Evolutionary conservation across 2,329 filamentous ascomycete genomes (phyloP), one percentile per base, ranked within the genome.

Genomic region (Verticillium zaregamsianum): DNA sequence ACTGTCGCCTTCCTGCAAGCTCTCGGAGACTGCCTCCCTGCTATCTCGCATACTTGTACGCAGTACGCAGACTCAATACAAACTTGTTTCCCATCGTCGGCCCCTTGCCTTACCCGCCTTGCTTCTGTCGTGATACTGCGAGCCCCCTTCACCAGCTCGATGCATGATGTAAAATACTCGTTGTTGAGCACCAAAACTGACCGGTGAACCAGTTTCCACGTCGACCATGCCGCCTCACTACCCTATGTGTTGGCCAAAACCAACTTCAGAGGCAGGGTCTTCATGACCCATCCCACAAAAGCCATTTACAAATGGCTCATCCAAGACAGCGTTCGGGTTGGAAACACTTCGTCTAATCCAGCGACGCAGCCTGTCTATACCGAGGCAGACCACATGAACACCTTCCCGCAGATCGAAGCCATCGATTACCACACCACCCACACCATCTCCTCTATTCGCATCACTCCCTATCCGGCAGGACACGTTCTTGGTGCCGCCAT

Each of bases 261-360:
- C 40, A 97, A 97, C 76, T 99, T 99, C 81, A 90, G 91, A 67
- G 95, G 95, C 57, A 88, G 93, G 25, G 94, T 98, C 64, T 98
- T 97, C 80, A 99, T 98, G 94, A 99, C 95, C 59, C 95, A 99
- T 80, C 93, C 95, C 2, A 99, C 95, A 56, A 98, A 99, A 76
- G 95, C 95, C 69, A 99, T 99, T 74, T 99, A 99, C 85, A 98
- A 98, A 79, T 98, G 95, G 94, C 87, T 98, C 59, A 97, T 98
- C 65, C 93, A 97, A 76, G 95, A 99, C 77, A 96, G 93, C 67
- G 92, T 99, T 55, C 89, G 95, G 63, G 93, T 99, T 33, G 90
- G 90, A 73, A 90, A 88, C 71, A 88, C 85, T 5, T 87, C 86
- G 2, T 86, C 85, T 11, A 85, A 86, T 66, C 79, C 82, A 60